Conservation (phyloP, 73 alveolate species). For the Symbiodinium natans region DNA sequence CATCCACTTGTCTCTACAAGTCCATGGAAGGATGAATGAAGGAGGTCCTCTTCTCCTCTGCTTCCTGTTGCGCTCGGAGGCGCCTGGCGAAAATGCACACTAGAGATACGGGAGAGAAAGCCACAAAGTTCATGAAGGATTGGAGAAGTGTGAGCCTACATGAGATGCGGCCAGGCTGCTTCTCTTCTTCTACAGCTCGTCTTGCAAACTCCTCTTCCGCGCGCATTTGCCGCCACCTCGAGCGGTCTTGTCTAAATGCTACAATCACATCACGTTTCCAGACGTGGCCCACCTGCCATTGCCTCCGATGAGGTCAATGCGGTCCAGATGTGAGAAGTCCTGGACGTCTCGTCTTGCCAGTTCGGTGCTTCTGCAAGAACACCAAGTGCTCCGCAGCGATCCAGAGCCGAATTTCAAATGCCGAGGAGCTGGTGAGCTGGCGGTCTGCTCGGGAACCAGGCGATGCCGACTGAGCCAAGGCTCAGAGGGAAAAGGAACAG, state of each 20-base stretch:
- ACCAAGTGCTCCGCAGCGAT: neutral
- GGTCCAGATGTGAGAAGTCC: slow-evolving; percentile 90
- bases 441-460: slow-evolving; percentile 55
- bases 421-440: slow-evolving; percentile 46
- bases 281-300: slow-evolving; percentile 63
- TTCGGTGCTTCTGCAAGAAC: neutral
- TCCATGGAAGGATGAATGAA: too few species aligned
- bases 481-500: too few species aligned
- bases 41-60: slow-evolving; percentile 87
- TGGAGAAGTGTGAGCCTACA: too few species aligned
- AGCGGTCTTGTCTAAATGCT: too few species aligned
- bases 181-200: slow-evolving; percentile 75
- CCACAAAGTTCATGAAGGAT: too few species aligned
- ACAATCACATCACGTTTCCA: too few species aligned
- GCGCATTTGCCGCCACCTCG: slow-evolving; percentile 89
- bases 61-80: slow-evolving; percentile 88
- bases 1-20: too few species aligned
- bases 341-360: neutral
- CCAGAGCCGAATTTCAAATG: neutral
- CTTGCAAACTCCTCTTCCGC: slow-evolving; percentile 89
- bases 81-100: slow-evolving; percentile 5
- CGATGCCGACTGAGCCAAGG: slow-evolving; percentile 51
- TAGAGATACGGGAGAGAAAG: too few species aligned
- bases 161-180: neutral
- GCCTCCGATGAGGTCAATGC: slow-evolving; percentile 92